Percentiles rank a stretch among this genome's conserved stretches.
Conservation (phyloP, 192 early-diverging fungal species). For the Coemansia erecta region DNA sequence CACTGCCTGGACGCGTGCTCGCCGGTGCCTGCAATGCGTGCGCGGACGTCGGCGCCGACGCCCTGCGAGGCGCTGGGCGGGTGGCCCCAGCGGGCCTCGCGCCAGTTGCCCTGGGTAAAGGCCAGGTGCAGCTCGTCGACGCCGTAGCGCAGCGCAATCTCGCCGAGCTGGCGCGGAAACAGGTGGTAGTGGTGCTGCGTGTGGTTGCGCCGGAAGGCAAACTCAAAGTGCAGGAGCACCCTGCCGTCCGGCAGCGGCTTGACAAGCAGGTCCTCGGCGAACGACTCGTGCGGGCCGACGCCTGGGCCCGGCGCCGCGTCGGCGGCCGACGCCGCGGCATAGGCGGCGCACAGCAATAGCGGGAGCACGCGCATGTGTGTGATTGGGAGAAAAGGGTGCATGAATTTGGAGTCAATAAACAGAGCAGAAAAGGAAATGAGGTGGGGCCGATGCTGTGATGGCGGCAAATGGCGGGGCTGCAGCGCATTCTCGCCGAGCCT, state of each 20-base stretch:
- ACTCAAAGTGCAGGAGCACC: constrained; percentile 79
- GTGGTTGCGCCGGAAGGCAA: constrained; percentile 53
- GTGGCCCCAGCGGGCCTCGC: constrained; percentile 75
- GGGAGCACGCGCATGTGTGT: neutral
- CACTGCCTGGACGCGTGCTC: constrained; percentile 63
- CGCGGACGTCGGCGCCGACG: constrained; percentile 74
- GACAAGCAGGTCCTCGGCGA: constrained; percentile 67
- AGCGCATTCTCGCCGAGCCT: too few relatives aligned
- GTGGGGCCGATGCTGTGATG: too few relatives aligned
- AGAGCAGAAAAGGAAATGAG: too few relatives aligned
- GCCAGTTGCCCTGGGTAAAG: constrained; percentile 90
- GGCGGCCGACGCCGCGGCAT: neutral
- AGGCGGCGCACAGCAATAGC: neutral
- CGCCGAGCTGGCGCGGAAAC: constrained; percentile 81
- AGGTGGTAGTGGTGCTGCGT: constrained; percentile 71
- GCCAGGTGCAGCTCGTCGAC: constrained; percentile 81
- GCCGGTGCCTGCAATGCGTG: constrained; percentile 56
- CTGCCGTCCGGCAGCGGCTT: constrained; percentile 75
- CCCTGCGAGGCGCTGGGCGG: constrained; percentile 56
- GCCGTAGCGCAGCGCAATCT: constrained; percentile 71
- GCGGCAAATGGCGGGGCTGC: too few relatives aligned
- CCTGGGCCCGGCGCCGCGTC: neutral
- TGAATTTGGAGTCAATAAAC: too few relatives aligned
- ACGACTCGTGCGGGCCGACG: constrained; percentile 43
- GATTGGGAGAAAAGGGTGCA: too few relatives aligned